These are phyloP conservation scores for Sclerotinia subarctica DNA, from an alignment of 2,329 filamentous ascomycete genomes.

Conservation along the genomic window DNA sequence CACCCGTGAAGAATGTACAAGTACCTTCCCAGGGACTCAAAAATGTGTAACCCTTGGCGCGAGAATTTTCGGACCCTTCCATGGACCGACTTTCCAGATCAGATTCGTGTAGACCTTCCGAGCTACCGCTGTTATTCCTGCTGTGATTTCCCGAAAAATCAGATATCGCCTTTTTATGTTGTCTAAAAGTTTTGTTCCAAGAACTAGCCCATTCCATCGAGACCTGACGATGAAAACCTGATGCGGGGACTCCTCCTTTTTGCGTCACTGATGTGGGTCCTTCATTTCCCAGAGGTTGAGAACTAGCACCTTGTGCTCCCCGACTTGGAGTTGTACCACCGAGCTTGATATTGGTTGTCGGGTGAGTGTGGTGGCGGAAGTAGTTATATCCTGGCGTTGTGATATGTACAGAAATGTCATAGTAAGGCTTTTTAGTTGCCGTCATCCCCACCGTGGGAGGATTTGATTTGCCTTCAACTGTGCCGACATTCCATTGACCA, in stretches of 20 bases:
- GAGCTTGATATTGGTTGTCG: constrained; percentile 13
- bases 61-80: constrained; percentile 23
- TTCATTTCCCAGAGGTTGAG: constrained; percentile 11
- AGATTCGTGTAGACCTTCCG: constrained; percentile 12
- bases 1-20: constrained; percentile 80
- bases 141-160: constrained; percentile 27
- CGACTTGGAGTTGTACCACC: constrained; percentile 10
- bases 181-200: constrained; percentile 31
- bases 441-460: constrained; percentile 10
- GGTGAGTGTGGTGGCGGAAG: constrained; percentile 29
- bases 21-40: constrained; percentile 80
- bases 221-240: constrained; percentile 52
- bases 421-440: constrained; percentile 42
- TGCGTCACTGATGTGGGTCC: constrained; percentile 5
- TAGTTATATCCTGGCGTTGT: constrained; percentile 37
- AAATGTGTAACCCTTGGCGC: constrained; percentile 66
- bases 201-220: constrained; percentile 46
- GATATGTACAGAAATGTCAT: constrained; percentile 37
- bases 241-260: constrained; percentile 14
- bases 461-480: constrained; percentile 45
- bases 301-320: not conserved
- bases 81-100: constrained; percentile 9
- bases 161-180: constrained; percentile 33
- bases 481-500: constrained; percentile 73
- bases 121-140: constrained; percentile 26